Conservation (phyloP, 495 filamentous ascomycete genomes). For the Tuber microsphaerosporum region DNA sequence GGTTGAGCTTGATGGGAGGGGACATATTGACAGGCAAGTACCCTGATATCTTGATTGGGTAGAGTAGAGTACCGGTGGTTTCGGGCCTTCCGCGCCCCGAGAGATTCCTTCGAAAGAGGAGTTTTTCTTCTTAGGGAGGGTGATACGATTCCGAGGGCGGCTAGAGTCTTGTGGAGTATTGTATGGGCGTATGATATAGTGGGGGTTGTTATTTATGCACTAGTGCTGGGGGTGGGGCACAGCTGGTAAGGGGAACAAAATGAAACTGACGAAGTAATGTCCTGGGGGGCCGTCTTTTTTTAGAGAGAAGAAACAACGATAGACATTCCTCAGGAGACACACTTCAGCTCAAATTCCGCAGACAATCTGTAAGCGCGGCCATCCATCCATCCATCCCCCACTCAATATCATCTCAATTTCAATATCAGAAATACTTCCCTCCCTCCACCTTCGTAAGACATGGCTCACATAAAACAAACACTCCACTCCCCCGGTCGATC, state of each 20-base stretch:
- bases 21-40: not conserved
- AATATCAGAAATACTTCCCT: not conserved
- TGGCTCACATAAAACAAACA: not conserved
- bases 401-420: not conserved
- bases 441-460: not conserved
- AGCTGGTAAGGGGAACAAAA: not conserved
- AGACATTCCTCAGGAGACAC: not conserved
- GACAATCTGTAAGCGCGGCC: not conserved
- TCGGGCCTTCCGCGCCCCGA: not conserved
- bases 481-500: not conserved
- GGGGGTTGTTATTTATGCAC: not conserved
- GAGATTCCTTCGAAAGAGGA: not conserved
- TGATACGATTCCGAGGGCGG: not conserved
- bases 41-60: not conserved
- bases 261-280: not conserved
- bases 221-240: not conserved
- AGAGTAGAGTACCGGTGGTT: not conserved
- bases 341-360: not conserved
- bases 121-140: not conserved
- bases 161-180: not conserved
- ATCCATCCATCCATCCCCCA: not conserved
- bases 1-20: not conserved
- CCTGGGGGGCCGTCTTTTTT: not conserved
- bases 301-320: not conserved
- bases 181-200: not conserved